Evolutionary conservation across 331 rosid species (phyloP), one percentile per base, ranked within the genome.

Genomic region (Acacia pycnantha): DNA sequence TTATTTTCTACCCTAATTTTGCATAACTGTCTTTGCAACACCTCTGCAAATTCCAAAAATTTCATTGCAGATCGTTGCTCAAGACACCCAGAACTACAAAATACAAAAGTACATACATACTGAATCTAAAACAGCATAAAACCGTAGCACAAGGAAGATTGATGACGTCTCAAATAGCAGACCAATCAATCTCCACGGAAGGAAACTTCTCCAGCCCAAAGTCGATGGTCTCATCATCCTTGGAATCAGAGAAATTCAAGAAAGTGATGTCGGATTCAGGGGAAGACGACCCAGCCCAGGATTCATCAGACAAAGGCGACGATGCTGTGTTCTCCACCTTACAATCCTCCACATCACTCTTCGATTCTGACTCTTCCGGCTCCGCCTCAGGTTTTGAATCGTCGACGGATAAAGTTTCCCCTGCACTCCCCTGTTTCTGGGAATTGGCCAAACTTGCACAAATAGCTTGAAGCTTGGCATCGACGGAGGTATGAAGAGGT

Each of bases 101-200:
- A 37, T 81, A 64, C 77, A 78, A 48, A 48, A 51, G 50, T 31
- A 67, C 72, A 82, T 5, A 48, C 22, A 16, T 51, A 40, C 66
- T 27, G 43, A 16, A 27, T 65, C 70, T 29, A 31, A 3, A 31
- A 15, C n/a, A 65, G 40, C 22, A 7, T 6, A 64, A 64, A 16
- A 40, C 43, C 43, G 16, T 5, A 31, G 7, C 26, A n/a, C 61
- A 26, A 59, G 77, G 51, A 71, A 69, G 33, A 79, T 48, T 73
- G 86, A 48, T 65, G 43, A 31, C 66, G 5, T 43, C 35, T 89
- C 62, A 89, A 31, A 92, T 86, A 77, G 94, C 89, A 24, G 87
- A 90, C 97, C 94, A 92, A 47, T 90, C 97, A 67, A 90, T 92
- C 85, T 92, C 97, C 53, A 85, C 90, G 0, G 97, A 90, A 80